A percentile compares a stretch with the other conserved stretches of the same genome.
phyloP scores from a whole-genome alignment of 305 asterid species.

The Fraxinus angustifolia region DNA sequence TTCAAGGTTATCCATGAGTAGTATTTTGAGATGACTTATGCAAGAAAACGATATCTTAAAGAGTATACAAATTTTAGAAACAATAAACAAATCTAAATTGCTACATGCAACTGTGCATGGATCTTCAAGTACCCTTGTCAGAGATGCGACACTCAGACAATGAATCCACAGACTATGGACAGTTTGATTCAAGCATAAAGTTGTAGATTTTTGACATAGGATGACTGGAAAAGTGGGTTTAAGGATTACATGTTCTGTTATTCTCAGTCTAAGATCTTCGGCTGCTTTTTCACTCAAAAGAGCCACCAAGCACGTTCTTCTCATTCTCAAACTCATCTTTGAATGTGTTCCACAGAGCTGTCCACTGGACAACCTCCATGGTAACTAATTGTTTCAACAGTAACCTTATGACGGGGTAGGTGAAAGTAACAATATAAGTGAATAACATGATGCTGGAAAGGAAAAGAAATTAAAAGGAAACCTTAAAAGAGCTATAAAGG shows the following conservation, averaged over 20 bases:
- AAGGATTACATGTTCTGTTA: constrained; percentile 76
- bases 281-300: constrained; percentile 81
- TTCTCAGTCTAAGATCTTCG: constrained; percentile 76
- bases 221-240: neutral
- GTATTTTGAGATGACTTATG: constrained; percentile 93
- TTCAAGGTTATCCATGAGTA: constrained; percentile 75
- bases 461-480: neutral
- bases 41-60: constrained; percentile 21
- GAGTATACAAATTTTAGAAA: neutral
- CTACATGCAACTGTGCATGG: neutral
- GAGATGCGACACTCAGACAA: neutral
- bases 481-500: neutral
- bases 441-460: neutral
- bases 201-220: neutral
- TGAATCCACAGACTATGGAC: neutral
- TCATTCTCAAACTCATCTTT: constrained; percentile 85
- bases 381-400: constrained; percentile 76
- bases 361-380: constrained; percentile 93
- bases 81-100: neutral
- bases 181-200: neutral
- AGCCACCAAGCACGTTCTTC: constrained; percentile 72
- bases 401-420: constrained; percentile 37
- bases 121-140: neutral
- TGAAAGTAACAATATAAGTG: neutral
- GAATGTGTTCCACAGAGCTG: constrained; percentile 66